Evolutionary conservation across 2,329 filamentous ascomycete genomes (phyloP), one percentile per base, ranked within the genome.

Genomic region (Alternaria gansuensis): DNA sequence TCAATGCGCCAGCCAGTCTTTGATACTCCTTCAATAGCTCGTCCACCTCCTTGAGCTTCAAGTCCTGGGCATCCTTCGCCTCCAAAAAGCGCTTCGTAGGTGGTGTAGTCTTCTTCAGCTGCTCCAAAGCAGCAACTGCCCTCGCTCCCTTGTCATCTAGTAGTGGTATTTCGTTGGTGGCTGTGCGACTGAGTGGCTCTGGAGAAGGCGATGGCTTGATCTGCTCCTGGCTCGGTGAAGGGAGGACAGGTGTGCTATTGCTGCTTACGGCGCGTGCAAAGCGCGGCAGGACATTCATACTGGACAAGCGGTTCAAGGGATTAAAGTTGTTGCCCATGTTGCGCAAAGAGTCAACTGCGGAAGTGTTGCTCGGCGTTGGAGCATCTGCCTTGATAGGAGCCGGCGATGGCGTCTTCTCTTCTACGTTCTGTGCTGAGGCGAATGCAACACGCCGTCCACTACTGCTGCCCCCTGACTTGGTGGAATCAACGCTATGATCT

Each of bases 281-380:
- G 0, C 88, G 88, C 55, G 90, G 87, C 66, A 96, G 89, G 72
- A 88, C 85, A 55, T 85, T 85, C 73, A 95, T 92, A 33, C 88
- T 84, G 8, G 90, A 87, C 51, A 96, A 85, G 51, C 92, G 87
- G 43, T 88, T 91, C 75, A 96, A 88, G 3, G 92, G 92, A 69
- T 96, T 96, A 33, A 96, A 81, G 0, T 89, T 89, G 74, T 85
- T 95, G 36, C 92, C 89, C 60, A 96, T 84, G 73, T 86, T 94
- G 54, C 91, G 88, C 81, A 96, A 89, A 11, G 91, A 92, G 63
- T 96, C 92, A 2, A 96, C 85, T 11, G 90, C 88, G 3, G 89
- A 88, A 60, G 84, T 85, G 54, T 66, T 67, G 50, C 59, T 55
- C 13, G 57, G 56, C 10, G 66, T 61, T 14, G 72, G 58, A 24